Evolutionary conservation across 75 land plant genomes (phyloP), one percentile per base, ranked within the genome.

Genomic region (Pinus albicaulis): DNA sequence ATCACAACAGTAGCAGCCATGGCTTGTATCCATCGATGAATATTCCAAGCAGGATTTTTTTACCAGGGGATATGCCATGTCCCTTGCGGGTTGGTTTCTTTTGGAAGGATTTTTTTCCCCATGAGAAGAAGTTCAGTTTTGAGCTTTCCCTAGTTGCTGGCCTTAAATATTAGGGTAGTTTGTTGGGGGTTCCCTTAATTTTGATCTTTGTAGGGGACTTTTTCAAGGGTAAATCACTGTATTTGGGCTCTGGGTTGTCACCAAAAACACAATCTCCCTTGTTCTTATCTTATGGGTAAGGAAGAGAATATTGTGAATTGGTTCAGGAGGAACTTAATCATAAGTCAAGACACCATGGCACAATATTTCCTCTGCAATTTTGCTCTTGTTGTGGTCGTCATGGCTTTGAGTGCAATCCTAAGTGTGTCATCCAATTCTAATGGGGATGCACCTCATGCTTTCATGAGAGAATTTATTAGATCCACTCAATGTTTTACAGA

Each of bases 401-500:
- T 52, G 31, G 56, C 57, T 5, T 3, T 72, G 26, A 24, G 57
- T 24, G 55, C 19, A n/a, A 25, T n/a, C 17, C 24, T 31, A 72
- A 36, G 55, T 3, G 83, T 76, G 8, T 24, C n/a, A 3, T 61
- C 79, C 16, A 89, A 89, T 74, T 86, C 83, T 1, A 87, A 90
- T 78, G 96, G 98, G n/a, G 94, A 95, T 72, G 96, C 94, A 25
- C 91, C 91, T 0, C 88, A 87, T 78, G 82, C 92, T 19, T 78
- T 95, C 10, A 78, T 92, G 59, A 78, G n/a, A 86, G 76, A 90
- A 92, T 82, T 74, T 95, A 59, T 82, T 83, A 59, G 98, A 95
- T 75, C 98, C 98, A 31, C 87, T 88, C 53, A 93, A 91, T 80
- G 96, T 95, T 26, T 81, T 95, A 12, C 89, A 93, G 82, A 93